These are phyloP conservation scores for Phytopythium mirpurense DNA, from an alignment of 352 stramenopile genomes.

Conservation along the genomic window DNA sequence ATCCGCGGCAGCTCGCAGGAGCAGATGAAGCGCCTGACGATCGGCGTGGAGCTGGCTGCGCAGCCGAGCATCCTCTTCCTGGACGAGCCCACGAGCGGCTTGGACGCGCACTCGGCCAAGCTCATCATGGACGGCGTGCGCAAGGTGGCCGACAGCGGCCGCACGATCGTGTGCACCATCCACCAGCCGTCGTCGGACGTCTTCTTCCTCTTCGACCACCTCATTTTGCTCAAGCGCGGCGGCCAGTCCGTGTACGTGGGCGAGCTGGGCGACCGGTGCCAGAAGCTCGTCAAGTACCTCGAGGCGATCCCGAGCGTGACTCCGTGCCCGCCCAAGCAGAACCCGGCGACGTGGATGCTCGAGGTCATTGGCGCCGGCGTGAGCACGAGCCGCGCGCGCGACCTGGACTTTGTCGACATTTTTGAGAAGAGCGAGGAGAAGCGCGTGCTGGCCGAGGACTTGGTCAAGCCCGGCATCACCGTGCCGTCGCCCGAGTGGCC, in stretches of 20 bases:
- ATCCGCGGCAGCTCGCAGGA: slow-evolving; percentile 34
- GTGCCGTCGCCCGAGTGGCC: slow-evolving; percentile 7
- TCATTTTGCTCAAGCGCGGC: slow-evolving; percentile 59
- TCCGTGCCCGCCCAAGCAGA: slow-evolving; percentile 19
- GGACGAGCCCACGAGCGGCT: slow-evolving; percentile 73
- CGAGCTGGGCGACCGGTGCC: slow-evolving; percentile 9
- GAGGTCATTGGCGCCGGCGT: slow-evolving; percentile 33
- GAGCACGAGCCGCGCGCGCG: slow-evolving; percentile 57
- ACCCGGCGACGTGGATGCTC: slow-evolving; percentile 25
- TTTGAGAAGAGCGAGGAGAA: slow-evolving; percentile 19
- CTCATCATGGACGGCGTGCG: slow-evolving; percentile 83
- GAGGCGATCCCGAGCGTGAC: slow-evolving; percentile 1
- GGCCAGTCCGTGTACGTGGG: slow-evolving; percentile 36
- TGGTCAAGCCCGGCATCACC: slow-evolving; percentile 14
- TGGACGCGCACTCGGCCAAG: slow-evolving; percentile 82
- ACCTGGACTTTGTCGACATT: slow-evolving; percentile 20
- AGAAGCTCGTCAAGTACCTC: slow-evolving; percentile 22
- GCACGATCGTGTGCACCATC: slow-evolving; percentile 87
- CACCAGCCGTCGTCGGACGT: slow-evolving; percentile 86
- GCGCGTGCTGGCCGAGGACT: slow-evolving; percentile 6
- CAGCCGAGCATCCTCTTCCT: slow-evolving; percentile 82
- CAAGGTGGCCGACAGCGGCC: slow-evolving; percentile 67
- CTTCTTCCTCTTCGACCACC: slow-evolving; percentile 79
- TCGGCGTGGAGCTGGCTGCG: slow-evolving; percentile 64
- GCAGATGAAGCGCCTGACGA: slow-evolving; percentile 45